Evolutionary conservation across 2,329 filamentous ascomycete genomes (phyloP), one percentile per base, ranked within the genome.

Genomic region (Sordariomycetes sp.): DNA sequence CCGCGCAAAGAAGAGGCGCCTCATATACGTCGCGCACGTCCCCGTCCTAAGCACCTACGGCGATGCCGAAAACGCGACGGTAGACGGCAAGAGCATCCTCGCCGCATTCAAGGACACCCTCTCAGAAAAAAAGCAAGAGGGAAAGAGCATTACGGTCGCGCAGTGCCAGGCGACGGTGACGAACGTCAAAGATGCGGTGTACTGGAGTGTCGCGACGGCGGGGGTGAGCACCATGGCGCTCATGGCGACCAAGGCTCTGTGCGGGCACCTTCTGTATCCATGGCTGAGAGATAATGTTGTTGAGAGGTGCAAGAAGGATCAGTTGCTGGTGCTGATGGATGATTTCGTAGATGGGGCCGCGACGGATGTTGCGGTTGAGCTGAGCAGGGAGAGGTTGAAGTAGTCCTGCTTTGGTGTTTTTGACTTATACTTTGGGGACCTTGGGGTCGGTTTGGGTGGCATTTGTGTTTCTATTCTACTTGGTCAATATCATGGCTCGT

Each of bases 151-250:
- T 59, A 69, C 72, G 42, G 70, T 73, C 54, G 64, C 74, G 52
- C 76, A 79, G 61, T 78, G 74, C 57, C 76, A 79, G 65, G 76
- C 76, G 2, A 79, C 76, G 2, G 70, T 75, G n/a, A 73, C 73
- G 5, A 76, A 76, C 61, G 74, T 78, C 48, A 66, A 69, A 3
- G 70, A 74, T 58, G 76, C 76, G 0, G 69, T 78, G 45, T 66
- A 70, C 3, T 73, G 73, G 57, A 75, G 71, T 50, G 71, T 77
- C 8, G 50, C 76, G n/a, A 68, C 72, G 52, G 67, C 69, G 3
- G 70, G 76, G 62, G 70, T 72, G 0, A 69, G 66, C 22, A 77
- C 69, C 17, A 73, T 69, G 61, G 74, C 72, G 52, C 64, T 78
- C 7, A 53, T 77, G 60, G 72, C 74, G 1, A 78, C 76, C n/a